Base-by-base conservation (phyloP, 2,329 filamentous ascomycete genomes). In the Colletotrichum sp. region DNA sequence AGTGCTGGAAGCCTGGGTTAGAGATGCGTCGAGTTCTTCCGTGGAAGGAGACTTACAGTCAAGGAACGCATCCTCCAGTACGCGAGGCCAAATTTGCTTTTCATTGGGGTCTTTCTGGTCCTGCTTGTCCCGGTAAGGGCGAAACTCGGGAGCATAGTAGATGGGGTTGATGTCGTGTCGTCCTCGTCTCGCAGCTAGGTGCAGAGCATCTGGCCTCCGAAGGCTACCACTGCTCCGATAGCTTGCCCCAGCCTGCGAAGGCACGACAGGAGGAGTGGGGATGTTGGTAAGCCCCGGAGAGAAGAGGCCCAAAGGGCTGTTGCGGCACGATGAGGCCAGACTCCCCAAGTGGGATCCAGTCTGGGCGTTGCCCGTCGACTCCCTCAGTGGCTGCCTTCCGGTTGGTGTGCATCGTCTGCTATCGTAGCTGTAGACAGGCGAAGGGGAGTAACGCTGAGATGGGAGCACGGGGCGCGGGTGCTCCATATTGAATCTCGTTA, bases 11-110 rank as follows among this genome's bases (percentile, higher is more conserved):
- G 30, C 30, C 21, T 13, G 1, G 21, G 43, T 77, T 28, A 77
- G 76, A 36, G 59, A 36, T 30, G 13, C 12, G 5, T 28, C 5
- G 12, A 21, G 9, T 63, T 67, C 13, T 21, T n/a, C 5, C 32
- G 21, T 3, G 43, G 10, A 15, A 9, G 13, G 39, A 21, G 26
- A 81, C 89, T 85, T 84, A 93, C 92, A 91, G 84, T 94, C 92
- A 75, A 94, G 88, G 80, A 94, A 94, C 39, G 91, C 90, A 86
- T 91, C 88, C 81, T 94, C 92, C 10, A 94, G 86, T 78, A 91
- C 88, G 5, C 91, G 87, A 70, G 92, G 87, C 92, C 92, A 90
- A 82, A 89, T 91, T 76, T 89, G 87, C 80, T 92, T 91, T 78
- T 91, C 88, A 79, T 92, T 91, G 74, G 89, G 88, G 74, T 91